Evolutionary conservation across 768 basidiomycete genomes (phyloP).

Genomic region (Exsudoporus frostii): DNA sequence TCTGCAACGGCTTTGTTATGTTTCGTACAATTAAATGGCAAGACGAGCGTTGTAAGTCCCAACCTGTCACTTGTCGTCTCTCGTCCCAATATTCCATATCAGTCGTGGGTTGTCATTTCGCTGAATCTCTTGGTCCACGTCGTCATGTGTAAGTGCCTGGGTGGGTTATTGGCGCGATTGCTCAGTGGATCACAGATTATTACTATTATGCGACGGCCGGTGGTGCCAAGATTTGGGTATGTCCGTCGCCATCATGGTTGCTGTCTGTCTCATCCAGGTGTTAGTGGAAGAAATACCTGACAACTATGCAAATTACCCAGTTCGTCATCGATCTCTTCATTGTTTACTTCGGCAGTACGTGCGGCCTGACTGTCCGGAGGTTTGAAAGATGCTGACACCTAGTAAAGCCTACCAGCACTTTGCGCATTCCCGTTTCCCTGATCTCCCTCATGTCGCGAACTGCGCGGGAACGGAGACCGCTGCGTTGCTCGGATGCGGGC

Average conservation of each 20-base stretch:
- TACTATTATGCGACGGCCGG: slow-evolving; percentile 99
- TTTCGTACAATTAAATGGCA: slow-evolving; percentile 91
- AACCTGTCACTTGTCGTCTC: not conserved
- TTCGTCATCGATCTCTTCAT: slow-evolving; percentile 89
- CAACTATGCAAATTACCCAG: slow-evolving; percentile 94
- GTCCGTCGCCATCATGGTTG: slow-evolving; percentile 15
- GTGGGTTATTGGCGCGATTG: not conserved
- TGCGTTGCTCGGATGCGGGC: slow-evolving; percentile 83
- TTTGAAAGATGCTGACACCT: slow-evolving; percentile 7
- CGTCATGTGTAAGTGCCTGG: slow-evolving; percentile 82
- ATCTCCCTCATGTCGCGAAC: slow-evolving; percentile 68
- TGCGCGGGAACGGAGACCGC: slow-evolving; percentile 89
- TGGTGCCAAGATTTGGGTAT: slow-evolving; percentile 93
- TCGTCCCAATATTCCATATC: slow-evolving; percentile 3
- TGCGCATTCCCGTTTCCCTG: slow-evolving; percentile 55
- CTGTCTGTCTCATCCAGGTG: not conserved
- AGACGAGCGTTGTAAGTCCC: slow-evolving; percentile 81
- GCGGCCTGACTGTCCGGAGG: not conserved
- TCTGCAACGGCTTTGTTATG: slow-evolving; percentile 95
- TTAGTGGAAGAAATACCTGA: slow-evolving; percentile 99
- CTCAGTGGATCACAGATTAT: slow-evolving; percentile 61
- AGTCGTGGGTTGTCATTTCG: slow-evolving; percentile 96
- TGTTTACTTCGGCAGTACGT: slow-evolving; percentile 95
- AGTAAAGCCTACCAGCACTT: slow-evolving; percentile 76
- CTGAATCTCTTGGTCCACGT: slow-evolving; percentile 94